Conservation (phyloP, 2,329 filamentous ascomycete genomes). For the Stachybotrys chartarum region DNA sequence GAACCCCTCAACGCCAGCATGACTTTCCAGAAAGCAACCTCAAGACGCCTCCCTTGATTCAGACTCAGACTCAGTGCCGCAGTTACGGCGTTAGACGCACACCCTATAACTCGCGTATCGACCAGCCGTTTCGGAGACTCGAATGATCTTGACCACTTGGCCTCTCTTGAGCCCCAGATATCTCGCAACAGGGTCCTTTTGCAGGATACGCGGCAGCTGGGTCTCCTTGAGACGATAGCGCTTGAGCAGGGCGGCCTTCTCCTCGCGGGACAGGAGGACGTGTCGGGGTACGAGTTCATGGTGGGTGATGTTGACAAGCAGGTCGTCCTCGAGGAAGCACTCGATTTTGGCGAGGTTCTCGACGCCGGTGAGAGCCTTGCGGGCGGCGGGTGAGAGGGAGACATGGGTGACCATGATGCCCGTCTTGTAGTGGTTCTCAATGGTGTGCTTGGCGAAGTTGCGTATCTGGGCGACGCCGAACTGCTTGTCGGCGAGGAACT, state of each 20-base stretch:
- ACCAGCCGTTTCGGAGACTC: constrained; percentile 90
- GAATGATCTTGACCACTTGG: constrained; percentile 97
- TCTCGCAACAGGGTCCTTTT: constrained; percentile 84
- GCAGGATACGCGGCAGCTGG: constrained; percentile 85
- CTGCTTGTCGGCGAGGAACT: constrained; percentile 74
- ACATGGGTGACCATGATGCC: constrained; percentile 86
- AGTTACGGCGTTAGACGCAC: constrained; percentile 40
- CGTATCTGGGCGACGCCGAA: constrained; percentile 92
- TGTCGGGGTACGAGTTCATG: constrained; percentile 96
- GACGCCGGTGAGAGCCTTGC: constrained; percentile 77
- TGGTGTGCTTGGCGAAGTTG: constrained; percentile 76
- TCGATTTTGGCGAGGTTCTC: constrained; percentile 76
- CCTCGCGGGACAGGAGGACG: constrained; percentile 79
- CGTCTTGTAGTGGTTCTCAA: constrained; percentile 73
- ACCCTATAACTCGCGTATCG: constrained; percentile 90
- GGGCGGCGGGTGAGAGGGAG: constrained; percentile 75
- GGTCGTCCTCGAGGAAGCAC: constrained; percentile 90
- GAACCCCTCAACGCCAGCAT: background rate
- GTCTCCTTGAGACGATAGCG: constrained; percentile 96
- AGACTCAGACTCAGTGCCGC: background rate
- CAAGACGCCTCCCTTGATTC: background rate
- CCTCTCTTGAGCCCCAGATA: constrained; percentile 87
- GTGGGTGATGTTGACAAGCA: constrained; percentile 96
- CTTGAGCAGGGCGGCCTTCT: constrained; percentile 79
- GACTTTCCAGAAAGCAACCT: background rate